phyloP scores from a whole-genome alignment of 495 filamentous ascomycete genomes.

The Xanthoparmelia taractica region DNA sequence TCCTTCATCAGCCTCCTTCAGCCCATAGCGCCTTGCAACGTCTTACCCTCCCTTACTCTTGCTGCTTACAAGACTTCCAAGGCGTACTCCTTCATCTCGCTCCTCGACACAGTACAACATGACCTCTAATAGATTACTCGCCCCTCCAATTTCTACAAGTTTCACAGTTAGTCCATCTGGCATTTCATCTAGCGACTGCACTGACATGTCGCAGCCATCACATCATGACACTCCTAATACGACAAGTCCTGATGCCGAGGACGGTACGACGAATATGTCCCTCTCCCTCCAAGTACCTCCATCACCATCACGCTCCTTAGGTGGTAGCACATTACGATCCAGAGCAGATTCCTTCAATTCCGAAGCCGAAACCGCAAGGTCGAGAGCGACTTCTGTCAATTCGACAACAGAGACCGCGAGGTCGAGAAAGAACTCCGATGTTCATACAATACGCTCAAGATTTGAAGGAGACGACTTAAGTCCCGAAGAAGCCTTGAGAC shows the following conservation, averaged over 20 bases:
- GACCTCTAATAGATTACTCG: constrained; percentile 25
- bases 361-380: constrained; percentile 31
- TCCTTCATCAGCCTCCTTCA: background rate
- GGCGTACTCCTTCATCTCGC: background rate
- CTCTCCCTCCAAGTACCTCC: constrained; percentile 25
- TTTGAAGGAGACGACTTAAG: constrained; percentile 39
- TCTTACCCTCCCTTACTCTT: background rate
- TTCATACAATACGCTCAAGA: constrained; percentile 26
- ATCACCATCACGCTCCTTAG: constrained; percentile 39
- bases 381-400: constrained; percentile 42
- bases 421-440: constrained; percentile 40
- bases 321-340: constrained; percentile 45
- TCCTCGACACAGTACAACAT: constrained; percentile 13
- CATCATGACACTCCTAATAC: constrained; percentile 10
- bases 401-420: constrained; percentile 38
- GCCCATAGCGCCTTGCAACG: background rate
- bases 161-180: constrained; percentile 19
- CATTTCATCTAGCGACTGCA: background rate
- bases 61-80: background rate
- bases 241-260: constrained; percentile 16
- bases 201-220: constrained; percentile 21
- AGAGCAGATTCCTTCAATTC: constrained; percentile 43
- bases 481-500: constrained; percentile 50
- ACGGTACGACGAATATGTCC: constrained; percentile 15
- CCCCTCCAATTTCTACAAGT: constrained; percentile 22